Conservation (phyloP, 139 green algal species). For the Tetradesmus obliquus region DNA sequence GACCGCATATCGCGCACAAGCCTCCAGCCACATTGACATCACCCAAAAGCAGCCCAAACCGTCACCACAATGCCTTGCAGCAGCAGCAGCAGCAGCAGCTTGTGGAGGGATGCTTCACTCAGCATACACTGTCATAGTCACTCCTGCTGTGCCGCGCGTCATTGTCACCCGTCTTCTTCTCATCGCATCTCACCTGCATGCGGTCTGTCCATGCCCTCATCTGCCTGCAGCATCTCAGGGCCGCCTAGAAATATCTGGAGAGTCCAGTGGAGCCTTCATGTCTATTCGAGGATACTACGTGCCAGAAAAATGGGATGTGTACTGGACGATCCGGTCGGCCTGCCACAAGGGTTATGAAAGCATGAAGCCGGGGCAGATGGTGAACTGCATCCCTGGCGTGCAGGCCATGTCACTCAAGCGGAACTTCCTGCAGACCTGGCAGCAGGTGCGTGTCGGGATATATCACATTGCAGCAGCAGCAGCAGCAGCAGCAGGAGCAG, state of each 20-base stretch:
- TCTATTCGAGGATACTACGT: constrained; percentile 64
- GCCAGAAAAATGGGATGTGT: constrained; percentile 57
- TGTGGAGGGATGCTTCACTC: too few species aligned
- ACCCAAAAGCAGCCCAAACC: too few species aligned
- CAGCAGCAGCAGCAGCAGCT: too few species aligned
- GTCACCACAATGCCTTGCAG: too few species aligned
- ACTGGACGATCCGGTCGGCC: constrained; percentile 55
- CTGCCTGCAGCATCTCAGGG: constrained; percentile 8
- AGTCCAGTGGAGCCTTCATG: constrained; percentile 46
- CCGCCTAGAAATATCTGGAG: constrained; percentile 48
- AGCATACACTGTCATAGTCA: too few species aligned
- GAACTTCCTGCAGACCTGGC: constrained; percentile 62
- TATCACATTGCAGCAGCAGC: not conserved
- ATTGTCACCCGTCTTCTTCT: too few species aligned
- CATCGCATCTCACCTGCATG: not conserved
- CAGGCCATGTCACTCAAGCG: constrained; percentile 66
- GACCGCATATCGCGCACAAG: too few species aligned
- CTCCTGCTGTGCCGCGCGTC: too few species aligned
- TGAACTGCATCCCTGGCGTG: constrained; percentile 72
- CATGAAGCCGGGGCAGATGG: constrained; percentile 48
- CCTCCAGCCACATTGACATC: too few species aligned
- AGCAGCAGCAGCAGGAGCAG: constrained; percentile 1
- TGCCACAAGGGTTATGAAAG: constrained; percentile 23
- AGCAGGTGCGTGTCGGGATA: constrained; percentile 14
- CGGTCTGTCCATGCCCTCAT: too few species aligned